Conservation (phyloP, 345 rosid genomes). For the Eucalyptus fibrosa region DNA sequence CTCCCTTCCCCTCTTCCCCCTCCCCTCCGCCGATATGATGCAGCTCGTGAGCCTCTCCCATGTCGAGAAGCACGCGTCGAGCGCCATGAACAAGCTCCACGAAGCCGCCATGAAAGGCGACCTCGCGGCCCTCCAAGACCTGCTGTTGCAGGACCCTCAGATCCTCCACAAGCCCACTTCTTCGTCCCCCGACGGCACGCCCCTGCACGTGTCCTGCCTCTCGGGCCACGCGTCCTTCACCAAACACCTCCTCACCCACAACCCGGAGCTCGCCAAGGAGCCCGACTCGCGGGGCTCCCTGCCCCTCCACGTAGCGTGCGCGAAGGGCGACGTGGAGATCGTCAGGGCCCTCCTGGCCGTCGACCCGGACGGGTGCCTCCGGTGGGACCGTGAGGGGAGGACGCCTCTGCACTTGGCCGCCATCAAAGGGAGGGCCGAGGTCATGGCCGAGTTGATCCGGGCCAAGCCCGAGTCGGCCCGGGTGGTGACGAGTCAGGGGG, state of each 20-base stretch:
- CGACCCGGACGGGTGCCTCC: not conserved
- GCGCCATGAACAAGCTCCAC: not conserved
- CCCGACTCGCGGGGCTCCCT: not conserved
- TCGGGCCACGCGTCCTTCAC: slow-evolving; percentile 6
- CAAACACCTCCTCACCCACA: not conserved
- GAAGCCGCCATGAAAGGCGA: not conserved
- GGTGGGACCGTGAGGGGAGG: slow-evolving; percentile 5
- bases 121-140: not conserved
- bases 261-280: not conserved
- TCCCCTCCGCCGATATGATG: not conserved
- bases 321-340: slow-evolving; percentile 5
- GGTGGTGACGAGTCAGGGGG: not conserved
- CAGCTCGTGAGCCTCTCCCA: not conserved
- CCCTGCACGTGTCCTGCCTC: slow-evolving; percentile 1
- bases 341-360: not conserved
- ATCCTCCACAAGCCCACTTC: not conserved
- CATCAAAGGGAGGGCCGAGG: slow-evolving; percentile 2
- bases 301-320: slow-evolving; percentile 7
- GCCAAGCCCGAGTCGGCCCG: not conserved
- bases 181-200: not conserved
- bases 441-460: not conserved
- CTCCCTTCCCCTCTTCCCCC: not conserved
- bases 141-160: not conserved
- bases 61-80: not conserved
- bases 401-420: slow-evolving; percentile 9